Evolutionary conservation across 2,329 filamentous ascomycete genomes (phyloP), one percentile per base, ranked within the genome.

Genomic region (Cladosporium austrohemisphaericum): DNA sequence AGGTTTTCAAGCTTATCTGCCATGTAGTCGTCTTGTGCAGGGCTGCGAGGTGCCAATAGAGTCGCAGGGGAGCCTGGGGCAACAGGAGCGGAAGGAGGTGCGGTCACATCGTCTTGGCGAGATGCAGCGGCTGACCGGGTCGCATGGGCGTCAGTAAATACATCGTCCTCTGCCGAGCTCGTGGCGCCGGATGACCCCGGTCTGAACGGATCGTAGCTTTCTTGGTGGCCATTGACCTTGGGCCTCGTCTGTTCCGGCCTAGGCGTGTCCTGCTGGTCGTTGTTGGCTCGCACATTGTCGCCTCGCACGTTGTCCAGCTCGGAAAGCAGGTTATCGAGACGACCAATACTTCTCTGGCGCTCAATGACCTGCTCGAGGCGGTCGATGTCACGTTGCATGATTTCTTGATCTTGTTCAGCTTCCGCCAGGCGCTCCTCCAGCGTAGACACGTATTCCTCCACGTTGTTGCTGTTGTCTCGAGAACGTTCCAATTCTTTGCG

Each of bases 301-400:
- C 58, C 49, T 29, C 38, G 53, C 29, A 55, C 51, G 31, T 52
- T 58, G 61, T 97, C 93, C 8, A 97, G 79, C 63, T 98, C 93
- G 59, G 94, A 84, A 0, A 98, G 79, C 6, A 98, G 78, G 46
- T 86, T 94, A 65, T 98, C 93, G 3, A 98, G 79, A 68, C 96
- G 95, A 32, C 93, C 93, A 3, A 98, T 80, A 65, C 91, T 96
- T 52, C 93, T 81, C 68, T 98, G 93, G 41, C 94, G 87, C 68
- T 97, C 92, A 44, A 98, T 83, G 6, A 98, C 89, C 67, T 95
- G 88, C 68, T 97, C 93, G 10, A 98, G 76, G 26, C 92, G 83
- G 62, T 96, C 88, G 55, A 98, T 88, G 64, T 98, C 93, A 28
- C 92, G 88, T 67, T 95, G 90, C 92, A 98, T 96, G 53, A 96